A percentile compares a stretch with the other conserved stretches of the same genome.
Conservation (phyloP, 106 monocot genomes). For the Dioscorea dumetorum region DNA sequence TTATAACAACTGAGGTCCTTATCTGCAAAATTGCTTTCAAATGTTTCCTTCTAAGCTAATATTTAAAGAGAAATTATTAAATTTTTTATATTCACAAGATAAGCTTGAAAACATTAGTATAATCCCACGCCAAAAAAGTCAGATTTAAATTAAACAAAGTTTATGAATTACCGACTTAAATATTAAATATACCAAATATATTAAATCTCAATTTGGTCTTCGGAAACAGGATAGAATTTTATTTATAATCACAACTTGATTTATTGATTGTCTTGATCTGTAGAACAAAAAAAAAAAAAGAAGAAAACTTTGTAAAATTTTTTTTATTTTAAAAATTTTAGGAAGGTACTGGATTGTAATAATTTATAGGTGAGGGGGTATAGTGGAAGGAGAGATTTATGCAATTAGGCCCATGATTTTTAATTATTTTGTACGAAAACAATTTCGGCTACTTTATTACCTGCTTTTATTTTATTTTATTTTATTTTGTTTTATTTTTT, state of each 20-base stretch:
- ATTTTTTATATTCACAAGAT: not conserved
- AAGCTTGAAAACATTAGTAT: not conserved
- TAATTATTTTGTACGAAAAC: slow-evolving; percentile 16
- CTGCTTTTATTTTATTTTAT: slow-evolving; percentile 8
- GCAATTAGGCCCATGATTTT: not conserved
- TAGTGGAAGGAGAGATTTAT: not conserved
- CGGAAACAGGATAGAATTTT: no score
- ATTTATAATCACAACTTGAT: not conserved
- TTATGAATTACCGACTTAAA: not conserved
- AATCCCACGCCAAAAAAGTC: slow-evolving; percentile 9
- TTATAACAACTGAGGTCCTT: not conserved
- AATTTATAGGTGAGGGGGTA: not conserved
- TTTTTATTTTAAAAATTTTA: no score
- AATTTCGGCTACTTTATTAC: slow-evolving; percentile 47
- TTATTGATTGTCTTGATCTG: not conserved
- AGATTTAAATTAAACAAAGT: not conserved
- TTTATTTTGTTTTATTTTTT: not conserved
- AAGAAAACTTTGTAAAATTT: no score
- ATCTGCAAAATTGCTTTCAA: not conserved
- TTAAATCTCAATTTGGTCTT: not conserved
- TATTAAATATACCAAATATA: not conserved
- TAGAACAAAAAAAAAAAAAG: not conserved
- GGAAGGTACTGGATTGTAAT: not conserved
- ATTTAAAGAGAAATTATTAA: not conserved
- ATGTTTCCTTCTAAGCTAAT: not conserved